phyloP scores from a whole-genome alignment of 106 monocot species.

The Phalaenopsis aphrodite region DNA sequence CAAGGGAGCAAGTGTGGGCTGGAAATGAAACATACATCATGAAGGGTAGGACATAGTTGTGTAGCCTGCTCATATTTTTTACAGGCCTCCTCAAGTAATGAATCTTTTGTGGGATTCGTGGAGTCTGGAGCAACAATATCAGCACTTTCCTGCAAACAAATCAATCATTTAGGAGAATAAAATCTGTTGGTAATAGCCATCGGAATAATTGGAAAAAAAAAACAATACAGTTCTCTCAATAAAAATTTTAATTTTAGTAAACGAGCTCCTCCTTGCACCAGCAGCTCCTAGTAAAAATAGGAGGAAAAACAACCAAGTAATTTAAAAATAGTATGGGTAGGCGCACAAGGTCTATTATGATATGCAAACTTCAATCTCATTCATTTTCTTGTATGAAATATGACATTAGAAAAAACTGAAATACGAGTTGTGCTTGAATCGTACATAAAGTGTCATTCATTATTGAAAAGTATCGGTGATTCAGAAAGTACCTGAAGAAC shows the following conservation, averaged over 20 bases:
- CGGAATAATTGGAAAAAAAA: not conserved
- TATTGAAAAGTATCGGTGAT: not conserved
- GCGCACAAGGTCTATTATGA: not conserved
- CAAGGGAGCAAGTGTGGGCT: no score
- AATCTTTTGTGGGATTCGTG: slow-evolving; percentile 69
- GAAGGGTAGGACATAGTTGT: slow-evolving; percentile 82
- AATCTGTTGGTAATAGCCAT: not conserved
- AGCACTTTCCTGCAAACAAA: slow-evolving; percentile 72
- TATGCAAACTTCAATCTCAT: not conserved
- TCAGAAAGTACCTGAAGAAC: slow-evolving; percentile 73
- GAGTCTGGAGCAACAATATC: slow-evolving; percentile 82
- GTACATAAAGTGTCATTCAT: not conserved
- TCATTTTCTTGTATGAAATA: not conserved
- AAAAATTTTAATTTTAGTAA: not conserved
- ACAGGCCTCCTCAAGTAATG: slow-evolving; percentile 95
- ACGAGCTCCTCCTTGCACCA: not conserved
- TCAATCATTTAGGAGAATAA: not conserved
- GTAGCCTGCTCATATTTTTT: slow-evolving; percentile 98
- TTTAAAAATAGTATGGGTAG: not conserved
- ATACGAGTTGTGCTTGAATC: not conserved
- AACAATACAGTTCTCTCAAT: not conserved
- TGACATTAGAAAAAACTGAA: not conserved
- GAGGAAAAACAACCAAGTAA: not conserved
- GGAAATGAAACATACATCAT: slow-evolving; percentile 55
- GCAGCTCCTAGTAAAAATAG: not conserved